phyloP scores from a whole-genome alignment of 768 basidiomycete species.

The Boletus barrowsii region DNA sequence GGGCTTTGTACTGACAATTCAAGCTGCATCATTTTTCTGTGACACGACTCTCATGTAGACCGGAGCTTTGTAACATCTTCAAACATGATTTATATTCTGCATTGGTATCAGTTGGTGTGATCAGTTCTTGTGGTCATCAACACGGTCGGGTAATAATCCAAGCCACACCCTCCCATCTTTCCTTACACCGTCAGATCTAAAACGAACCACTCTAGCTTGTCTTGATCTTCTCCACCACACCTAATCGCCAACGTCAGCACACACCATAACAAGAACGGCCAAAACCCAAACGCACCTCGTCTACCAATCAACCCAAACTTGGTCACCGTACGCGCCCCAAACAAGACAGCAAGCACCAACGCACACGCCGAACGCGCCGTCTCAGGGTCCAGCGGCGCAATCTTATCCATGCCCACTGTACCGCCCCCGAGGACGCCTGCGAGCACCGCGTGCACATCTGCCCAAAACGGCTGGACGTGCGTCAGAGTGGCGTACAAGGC shows the following conservation, averaged over 20 bases:
- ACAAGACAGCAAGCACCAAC: slow-evolving; percentile 57
- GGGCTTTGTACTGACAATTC: slow-evolving; percentile 12
- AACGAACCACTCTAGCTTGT: slow-evolving; percentile 10
- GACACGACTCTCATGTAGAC: neutral
- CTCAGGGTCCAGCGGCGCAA: slow-evolving; percentile 56
- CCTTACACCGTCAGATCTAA: neutral
- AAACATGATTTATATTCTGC: slow-evolving; percentile 1
- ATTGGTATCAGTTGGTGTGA: slow-evolving; percentile 1
- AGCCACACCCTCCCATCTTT: neutral
- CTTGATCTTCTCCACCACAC: slow-evolving; percentile 27
- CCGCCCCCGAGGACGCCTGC: slow-evolving; percentile 41
- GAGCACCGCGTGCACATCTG: slow-evolving; percentile 50
- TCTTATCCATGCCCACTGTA: slow-evolving; percentile 18
- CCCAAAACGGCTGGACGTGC: slow-evolving; percentile 85
- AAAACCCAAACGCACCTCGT: slow-evolving; percentile 12
- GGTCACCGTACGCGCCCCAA: slow-evolving; percentile 60
- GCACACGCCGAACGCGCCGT: slow-evolving; percentile 73
- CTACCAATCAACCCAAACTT: slow-evolving; percentile 45
- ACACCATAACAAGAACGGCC: neutral
- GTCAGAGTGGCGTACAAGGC: slow-evolving; percentile 79
- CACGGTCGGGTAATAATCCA: neutral
- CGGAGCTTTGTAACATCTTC: slow-evolving; percentile 11
- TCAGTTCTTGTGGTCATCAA: neutral
- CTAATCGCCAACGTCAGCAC: slow-evolving; percentile 3
- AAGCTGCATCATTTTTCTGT: neutral